Base-by-base conservation (phyloP, 2,329 filamentous ascomycete species). In the Alternaria rosae region DNA sequence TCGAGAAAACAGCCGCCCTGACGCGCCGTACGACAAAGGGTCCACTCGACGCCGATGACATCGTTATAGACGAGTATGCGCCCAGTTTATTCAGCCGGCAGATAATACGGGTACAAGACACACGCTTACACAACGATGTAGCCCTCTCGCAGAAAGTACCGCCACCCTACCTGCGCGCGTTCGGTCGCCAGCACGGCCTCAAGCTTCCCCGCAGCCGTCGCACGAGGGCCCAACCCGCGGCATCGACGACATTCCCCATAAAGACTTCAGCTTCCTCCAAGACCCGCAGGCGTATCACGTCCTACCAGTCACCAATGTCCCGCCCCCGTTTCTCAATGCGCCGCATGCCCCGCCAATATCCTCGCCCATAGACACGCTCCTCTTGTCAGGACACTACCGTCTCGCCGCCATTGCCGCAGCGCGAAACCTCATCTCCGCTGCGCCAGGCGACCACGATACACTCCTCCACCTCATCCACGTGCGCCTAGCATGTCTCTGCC, bases 381-480 rank as follows among this genome's bases (percentile, higher is more conserved):
- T 97, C 7, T 80, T 86, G 1, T 81, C 84, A 2, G 92, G 93
- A 52, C 91, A 95, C 76, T 97, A 94, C 80, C 88, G 94, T 62
- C 87, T 89, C 15, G 92, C 92, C 8, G 93, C 93, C 62, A 88
- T 90, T 54, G 85, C 88, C 30, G 87, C 89, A 1, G 87, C 87
- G 0, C 85, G 88, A 60, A 84, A 87, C 35, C 84, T 92, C 12
- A 88, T 77, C 80, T n/a, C 81, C 7, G 70, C 74, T 42, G 70
- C 79, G 1, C 83, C 88, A 0, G 83, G 82, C 48, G 89, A 94
- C 75, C 82, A 88, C 47, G 82, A 82, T 7, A 83, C 85, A 21
- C 92, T 97, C 54, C 92, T 97, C 72, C 82, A 86, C 41, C 84
- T 97, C 15, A 83, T 97, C 3, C 94, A 97, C 79, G 91, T 89